Evolutionary conservation across 371 early-diverging fungal genomes (phyloP).

Genomic region (Apophysomyces sp.): DNA sequence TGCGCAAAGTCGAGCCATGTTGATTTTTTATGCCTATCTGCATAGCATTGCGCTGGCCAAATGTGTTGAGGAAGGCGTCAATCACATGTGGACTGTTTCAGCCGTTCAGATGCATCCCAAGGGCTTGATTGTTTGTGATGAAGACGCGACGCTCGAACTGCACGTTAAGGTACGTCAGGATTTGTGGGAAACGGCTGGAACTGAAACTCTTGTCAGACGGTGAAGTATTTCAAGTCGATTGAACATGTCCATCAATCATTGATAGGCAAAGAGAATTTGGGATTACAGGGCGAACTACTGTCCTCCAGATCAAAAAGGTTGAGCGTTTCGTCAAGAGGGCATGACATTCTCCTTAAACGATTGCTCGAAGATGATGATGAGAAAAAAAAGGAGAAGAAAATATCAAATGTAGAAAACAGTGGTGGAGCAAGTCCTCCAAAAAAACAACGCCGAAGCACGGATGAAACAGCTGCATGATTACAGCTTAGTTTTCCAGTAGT

Average conservation of each 20-base stretch:
- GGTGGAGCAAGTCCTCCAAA: neutral
- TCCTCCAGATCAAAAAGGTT: neutral
- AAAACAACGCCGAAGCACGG: neutral
- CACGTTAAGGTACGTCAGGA: constrained; percentile 68
- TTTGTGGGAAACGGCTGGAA: neutral
- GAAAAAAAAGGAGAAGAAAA: neutral
- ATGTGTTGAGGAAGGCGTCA: constrained; percentile 85
- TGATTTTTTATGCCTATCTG: neutral
- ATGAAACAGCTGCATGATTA: neutral
- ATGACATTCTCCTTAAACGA: neutral
- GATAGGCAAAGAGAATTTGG: constrained; percentile 78
- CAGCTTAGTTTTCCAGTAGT: neutral
- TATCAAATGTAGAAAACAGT: neutral
- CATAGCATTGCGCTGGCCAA: constrained; percentile 71
- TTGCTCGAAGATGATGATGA: neutral
- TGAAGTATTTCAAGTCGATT: constrained; percentile 86
- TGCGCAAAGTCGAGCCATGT: constrained; percentile 6
- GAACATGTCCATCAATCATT: constrained; percentile 83
- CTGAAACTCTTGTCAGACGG: constrained; percentile 47
- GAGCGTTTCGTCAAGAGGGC: neutral
- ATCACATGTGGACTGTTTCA: constrained; percentile 93
- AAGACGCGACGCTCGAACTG: constrained; percentile 86
- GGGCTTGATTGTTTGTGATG: constrained; percentile 89
- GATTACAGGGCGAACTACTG: constrained; percentile 62
- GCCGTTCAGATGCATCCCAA: constrained; percentile 89